Conservation (phyloP, 441 rosid species). For the Euphorbia schlechtendalii region DNA sequence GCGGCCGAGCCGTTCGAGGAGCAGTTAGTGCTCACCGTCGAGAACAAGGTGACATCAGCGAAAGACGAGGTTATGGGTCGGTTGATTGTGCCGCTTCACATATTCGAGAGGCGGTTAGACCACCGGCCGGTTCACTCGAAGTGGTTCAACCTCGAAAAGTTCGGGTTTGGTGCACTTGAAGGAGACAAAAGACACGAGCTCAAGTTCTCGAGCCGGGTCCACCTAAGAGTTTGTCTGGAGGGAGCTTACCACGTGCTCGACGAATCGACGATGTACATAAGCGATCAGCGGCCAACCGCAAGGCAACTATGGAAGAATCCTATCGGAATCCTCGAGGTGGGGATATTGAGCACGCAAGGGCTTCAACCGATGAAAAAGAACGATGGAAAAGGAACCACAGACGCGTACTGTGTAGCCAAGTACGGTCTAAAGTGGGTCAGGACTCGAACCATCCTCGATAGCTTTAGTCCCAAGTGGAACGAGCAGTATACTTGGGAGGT, state of each 20-base stretch:
- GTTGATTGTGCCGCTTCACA: conserved; percentile 42
- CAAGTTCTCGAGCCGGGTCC: no score
- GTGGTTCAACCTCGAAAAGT: no score
- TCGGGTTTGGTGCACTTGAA: conserved; percentile 57
- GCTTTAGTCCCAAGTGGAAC: no score
- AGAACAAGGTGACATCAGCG: conserved; percentile 50
- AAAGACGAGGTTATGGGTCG: conserved; percentile 68
- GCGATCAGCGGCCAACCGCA: conserved; percentile 57
- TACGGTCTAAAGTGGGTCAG: conserved; percentile 43
- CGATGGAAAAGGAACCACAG: conserved; percentile 26
- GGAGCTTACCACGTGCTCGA: no score
- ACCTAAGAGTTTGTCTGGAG: no score
- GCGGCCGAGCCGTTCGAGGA: conserved; percentile 90
- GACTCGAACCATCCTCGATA: conserved; percentile 31
- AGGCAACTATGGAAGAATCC: conserved; percentile 76
- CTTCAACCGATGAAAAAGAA: conserved; percentile 29
- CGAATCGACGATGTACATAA: no score
- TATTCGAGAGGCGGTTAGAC: conserved; percentile 69
- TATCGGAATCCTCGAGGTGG: conserved; percentile 37
- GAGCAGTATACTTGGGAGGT: no score
- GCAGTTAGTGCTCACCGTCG: conserved; percentile 53
- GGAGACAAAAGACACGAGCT: conserved; percentile 69
- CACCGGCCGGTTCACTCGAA: conserved; percentile 71
- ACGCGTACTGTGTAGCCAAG: conserved; percentile 42
- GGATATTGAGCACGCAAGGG: conserved; percentile 32